These are phyloP conservation scores for Echria macrotheca DNA, from an alignment of 495 filamentous ascomycete species.

Conservation along the genomic window DNA sequence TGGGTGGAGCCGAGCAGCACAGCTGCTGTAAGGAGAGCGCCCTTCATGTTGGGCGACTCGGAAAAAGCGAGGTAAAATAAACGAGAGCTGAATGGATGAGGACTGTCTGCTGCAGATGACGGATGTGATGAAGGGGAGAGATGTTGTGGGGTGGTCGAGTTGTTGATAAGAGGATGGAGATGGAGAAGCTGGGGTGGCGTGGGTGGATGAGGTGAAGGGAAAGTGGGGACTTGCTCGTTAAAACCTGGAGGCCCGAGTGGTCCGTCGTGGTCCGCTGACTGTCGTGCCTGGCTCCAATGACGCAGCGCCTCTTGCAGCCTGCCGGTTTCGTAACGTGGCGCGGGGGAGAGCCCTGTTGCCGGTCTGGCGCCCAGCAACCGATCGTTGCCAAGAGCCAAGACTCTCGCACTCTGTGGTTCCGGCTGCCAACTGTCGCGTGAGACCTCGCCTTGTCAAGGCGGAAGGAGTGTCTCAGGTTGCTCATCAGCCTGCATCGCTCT, in stretches of 20 bases:
- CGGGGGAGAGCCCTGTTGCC: not conserved
- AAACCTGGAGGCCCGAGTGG: constrained; percentile 1
- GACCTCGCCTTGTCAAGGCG: too few relatives aligned
- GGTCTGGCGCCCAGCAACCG: not conserved
- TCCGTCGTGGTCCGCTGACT: constrained; percentile 8
- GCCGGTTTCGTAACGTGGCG: constrained; percentile 6
- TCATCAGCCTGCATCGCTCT: too few relatives aligned
- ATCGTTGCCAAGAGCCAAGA: not conserved
- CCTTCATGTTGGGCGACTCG: constrained; percentile 66
- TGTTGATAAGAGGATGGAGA: constrained; percentile 9
- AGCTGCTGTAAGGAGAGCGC: constrained; percentile 65
- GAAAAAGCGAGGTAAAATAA: constrained; percentile 2
- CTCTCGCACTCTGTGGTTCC: not conserved
- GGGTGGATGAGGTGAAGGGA: constrained; percentile 3
- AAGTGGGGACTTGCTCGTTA: constrained; percentile 1
- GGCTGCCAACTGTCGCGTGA: too few relatives aligned
- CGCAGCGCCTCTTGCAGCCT: constrained; percentile 7
- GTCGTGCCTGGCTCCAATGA: constrained; percentile 17
- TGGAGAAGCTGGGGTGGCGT: constrained; percentile 5
- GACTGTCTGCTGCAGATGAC: constrained; percentile 4
- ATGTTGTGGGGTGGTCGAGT: constrained; percentile 1
- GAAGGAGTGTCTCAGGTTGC: too few relatives aligned
- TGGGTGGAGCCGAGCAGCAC: constrained; percentile 77
- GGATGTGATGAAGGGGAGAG: constrained; percentile 5
- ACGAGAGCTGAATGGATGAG: not conserved